phyloP scores from a whole-genome alignment of 1,284 basidiomycete species.

The Chalciporus sp. region DNA sequence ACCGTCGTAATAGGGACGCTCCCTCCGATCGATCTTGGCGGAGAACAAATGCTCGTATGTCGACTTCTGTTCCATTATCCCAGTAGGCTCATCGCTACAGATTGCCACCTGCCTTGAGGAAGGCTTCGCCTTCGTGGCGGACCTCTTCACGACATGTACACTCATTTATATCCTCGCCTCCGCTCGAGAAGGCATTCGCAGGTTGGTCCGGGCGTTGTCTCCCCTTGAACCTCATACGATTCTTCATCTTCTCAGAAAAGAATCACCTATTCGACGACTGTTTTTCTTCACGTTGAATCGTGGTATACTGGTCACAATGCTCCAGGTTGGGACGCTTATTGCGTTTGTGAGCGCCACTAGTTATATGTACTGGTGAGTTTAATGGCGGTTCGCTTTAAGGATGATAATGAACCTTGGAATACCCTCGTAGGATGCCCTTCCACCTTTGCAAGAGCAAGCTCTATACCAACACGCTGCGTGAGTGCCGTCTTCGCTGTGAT shows the following conservation, averaged over 20 bases:
- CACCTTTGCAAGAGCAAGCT: slow-evolving; percentile 4
- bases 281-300: slow-evolving; percentile 6
- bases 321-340: slow-evolving; percentile 1
- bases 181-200: neutral
- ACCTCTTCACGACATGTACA: slow-evolving; percentile 5
- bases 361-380: neutral
- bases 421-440: neutral
- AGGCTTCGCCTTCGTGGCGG: neutral
- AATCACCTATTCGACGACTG: neutral
- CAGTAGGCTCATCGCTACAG: neutral
- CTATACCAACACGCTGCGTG: slow-evolving; percentile 11
- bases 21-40: neutral
- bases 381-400: neutral
- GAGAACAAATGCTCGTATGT: slow-evolving; percentile 1
- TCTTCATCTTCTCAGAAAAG: neutral
- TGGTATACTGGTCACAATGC: slow-evolving; percentile 5
- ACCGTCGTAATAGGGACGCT: neutral
- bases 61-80: neutral
- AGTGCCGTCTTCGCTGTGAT: neutral
- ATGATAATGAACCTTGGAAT: neutral
- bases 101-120: slow-evolving; percentile 1
- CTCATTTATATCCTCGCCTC: slow-evolving; percentile 2
- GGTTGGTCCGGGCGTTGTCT: neutral
- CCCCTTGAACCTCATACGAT: neutral
- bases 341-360: neutral